Percentiles rank a stretch among this genome's conserved stretches.
These are phyloP conservation scores for Gnomoniopsis sp. DNA, from an alignment of 2,329 filamentous ascomycete species.

Conservation along the genomic window DNA sequence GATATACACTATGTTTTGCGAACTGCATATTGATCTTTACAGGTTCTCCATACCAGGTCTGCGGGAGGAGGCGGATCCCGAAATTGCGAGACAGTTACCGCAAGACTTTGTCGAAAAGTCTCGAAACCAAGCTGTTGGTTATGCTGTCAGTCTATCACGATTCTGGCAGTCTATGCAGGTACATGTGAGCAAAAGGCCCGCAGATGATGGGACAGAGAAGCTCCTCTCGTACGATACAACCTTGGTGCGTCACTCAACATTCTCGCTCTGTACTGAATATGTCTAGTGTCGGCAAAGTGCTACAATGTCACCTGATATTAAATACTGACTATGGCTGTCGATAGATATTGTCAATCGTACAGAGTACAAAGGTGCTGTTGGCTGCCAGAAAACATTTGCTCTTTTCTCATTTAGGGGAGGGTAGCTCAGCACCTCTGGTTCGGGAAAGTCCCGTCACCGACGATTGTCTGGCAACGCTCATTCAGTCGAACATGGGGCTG, in stretches of 20 bases:
- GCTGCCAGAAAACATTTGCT: slow-evolving; percentile 33
- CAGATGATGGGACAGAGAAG: slow-evolving; percentile 13
- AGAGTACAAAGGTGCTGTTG: slow-evolving; percentile 28
- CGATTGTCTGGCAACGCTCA: slow-evolving; percentile 28
- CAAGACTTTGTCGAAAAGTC: slow-evolving; percentile 33
- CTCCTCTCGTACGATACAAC: slow-evolving; percentile 18
- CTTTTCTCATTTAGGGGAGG: slow-evolving; percentile 31
- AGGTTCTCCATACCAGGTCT: slow-evolving; percentile 35
- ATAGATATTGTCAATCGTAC: slow-evolving; percentile 12
- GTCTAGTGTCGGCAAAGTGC: background rate
- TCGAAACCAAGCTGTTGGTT: slow-evolving; percentile 37
- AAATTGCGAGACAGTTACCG: slow-evolving; percentile 33
- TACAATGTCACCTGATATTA: background rate
- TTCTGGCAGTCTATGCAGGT: slow-evolving; percentile 34
- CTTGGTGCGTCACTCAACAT: slow-evolving; percentile 11
- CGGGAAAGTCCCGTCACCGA: slow-evolving; percentile 30
- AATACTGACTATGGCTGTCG: background rate
- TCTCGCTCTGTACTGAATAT: background rate
- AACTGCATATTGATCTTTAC: slow-evolving; percentile 37
- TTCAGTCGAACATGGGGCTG: slow-evolving; percentile 32
- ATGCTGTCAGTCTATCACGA: slow-evolving; percentile 33
- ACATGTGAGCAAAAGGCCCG: slow-evolving; percentile 25
- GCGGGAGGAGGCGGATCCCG: slow-evolving; percentile 28
- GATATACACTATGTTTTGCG: slow-evolving; percentile 34
- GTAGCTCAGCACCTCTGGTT: slow-evolving; percentile 36